Evolutionary conservation across 1,284 basidiomycete genomes (phyloP).

Genomic region (Jaminaea rosea): DNA sequence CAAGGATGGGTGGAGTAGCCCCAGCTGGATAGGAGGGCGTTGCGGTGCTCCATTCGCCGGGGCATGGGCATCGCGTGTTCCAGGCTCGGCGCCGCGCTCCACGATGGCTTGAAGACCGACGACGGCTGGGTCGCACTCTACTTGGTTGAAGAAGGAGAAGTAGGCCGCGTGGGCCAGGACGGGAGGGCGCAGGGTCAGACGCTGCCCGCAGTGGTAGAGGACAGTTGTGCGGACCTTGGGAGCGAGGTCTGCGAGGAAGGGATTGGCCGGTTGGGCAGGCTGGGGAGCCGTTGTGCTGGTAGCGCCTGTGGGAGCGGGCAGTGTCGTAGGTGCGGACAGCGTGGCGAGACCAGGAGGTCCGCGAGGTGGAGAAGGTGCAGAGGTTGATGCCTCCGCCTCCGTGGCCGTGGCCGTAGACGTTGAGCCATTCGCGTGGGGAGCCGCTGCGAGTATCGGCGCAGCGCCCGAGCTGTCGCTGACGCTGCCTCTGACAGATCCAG

Average conservation of each 20-base stretch:
- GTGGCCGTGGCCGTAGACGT: neutral
- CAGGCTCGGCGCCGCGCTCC: neutral
- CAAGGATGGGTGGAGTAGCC: neutral
- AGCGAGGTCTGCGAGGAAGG: conserved; percentile 50
- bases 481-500: no score
- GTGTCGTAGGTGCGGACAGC: no score
- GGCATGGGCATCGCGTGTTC: neutral
- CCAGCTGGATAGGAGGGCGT: neutral
- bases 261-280: conserved; percentile 22
- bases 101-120: conserved; percentile 6
- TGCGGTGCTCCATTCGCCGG: neutral
- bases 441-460: neutral
- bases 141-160: conserved; percentile 46
- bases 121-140: conserved; percentile 45
- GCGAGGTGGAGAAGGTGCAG: no score
- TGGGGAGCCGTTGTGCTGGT: conserved; percentile 7
- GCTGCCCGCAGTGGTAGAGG: conserved; percentile 48
- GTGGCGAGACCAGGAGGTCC: no score
- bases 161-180: conserved; percentile 45
- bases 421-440: neutral
- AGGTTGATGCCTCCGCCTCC: neutral
- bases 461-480: no score
- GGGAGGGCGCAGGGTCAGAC: conserved; percentile 36
- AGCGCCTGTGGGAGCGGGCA: no score
- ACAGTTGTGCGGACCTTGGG: conserved; percentile 45